Evolutionary conservation across 2,329 filamentous ascomycete genomes (phyloP).

Genomic region (Parafenestella ontariensis): DNA sequence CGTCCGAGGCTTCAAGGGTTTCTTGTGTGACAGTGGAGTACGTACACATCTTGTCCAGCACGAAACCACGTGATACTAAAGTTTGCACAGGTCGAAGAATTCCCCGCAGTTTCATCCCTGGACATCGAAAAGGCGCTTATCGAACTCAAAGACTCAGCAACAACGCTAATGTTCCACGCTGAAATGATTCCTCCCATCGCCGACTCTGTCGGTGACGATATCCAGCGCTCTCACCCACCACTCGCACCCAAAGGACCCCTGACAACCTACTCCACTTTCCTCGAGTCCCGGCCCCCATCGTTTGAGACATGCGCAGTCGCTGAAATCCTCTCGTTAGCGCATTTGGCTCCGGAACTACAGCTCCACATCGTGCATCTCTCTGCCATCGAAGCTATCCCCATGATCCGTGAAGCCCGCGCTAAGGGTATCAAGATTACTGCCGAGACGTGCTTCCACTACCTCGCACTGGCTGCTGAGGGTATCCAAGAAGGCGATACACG

Average conservation of each 20-base stretch:
- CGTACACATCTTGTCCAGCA: slow-evolving; percentile 45
- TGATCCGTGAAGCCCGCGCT: slow-evolving; percentile 75
- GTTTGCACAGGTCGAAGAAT: slow-evolving; percentile 79
- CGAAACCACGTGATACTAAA: slow-evolving; percentile 24
- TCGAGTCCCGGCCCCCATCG: slow-evolving; percentile 84
- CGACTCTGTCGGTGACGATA: slow-evolving; percentile 78
- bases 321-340: slow-evolving; percentile 82
- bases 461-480: slow-evolving; percentile 81
- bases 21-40: slow-evolving; percentile 95
- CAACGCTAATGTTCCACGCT: slow-evolving; percentile 98
- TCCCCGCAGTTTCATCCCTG: slow-evolving; percentile 81
- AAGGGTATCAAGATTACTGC: slow-evolving; percentile 85
- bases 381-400: slow-evolving; percentile 84
- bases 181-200: slow-evolving; percentile 95
- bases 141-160: slow-evolving; percentile 79
- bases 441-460: slow-evolving; percentile 95
- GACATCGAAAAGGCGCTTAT: slow-evolving; percentile 84
- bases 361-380: slow-evolving; percentile 95
- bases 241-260: slow-evolving; percentile 74
- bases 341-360: slow-evolving; percentile 79
- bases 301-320: slow-evolving; percentile 93
- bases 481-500: slow-evolving; percentile 85
- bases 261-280: slow-evolving; percentile 85
- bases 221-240: slow-evolving; percentile 73
- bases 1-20: slow-evolving; percentile 96